Evolutionary conservation across 1,284 basidiomycete genomes (phyloP).

Genomic region (Vanrija sp.): DNA sequence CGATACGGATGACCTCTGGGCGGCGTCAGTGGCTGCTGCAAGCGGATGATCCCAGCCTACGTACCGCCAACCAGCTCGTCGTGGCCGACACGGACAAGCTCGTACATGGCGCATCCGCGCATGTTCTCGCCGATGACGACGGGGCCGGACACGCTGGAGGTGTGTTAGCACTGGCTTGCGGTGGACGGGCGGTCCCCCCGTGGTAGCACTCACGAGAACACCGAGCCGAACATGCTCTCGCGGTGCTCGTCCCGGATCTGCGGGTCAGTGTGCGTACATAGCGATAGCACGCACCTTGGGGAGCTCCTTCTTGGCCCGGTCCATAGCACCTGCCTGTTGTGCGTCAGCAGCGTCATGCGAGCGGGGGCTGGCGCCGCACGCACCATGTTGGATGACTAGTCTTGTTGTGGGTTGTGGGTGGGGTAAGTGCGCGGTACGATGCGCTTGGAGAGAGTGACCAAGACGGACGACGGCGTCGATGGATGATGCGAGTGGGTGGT

Average conservation of each 20-base stretch:
- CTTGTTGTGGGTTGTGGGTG: too few species aligned
- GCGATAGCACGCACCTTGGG: conserved; percentile 54
- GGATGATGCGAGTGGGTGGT: too few species aligned
- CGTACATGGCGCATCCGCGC: conserved; percentile 94
- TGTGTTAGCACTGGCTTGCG: background rate
- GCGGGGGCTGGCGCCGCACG: background rate
- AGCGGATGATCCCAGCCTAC: too few species aligned
- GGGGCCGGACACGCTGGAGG: conserved; percentile 79
- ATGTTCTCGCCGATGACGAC: conserved; percentile 97
- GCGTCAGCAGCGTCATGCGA: background rate
- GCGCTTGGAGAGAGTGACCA: too few species aligned
- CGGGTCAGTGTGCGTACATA: background rate
- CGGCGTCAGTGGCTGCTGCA: background rate
- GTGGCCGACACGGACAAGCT: conserved; percentile 89
- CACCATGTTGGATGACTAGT: too few species aligned
- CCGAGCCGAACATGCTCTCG: conserved; percentile 83
- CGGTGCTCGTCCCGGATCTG: conserved; percentile 79
- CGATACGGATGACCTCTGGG: conserved; percentile 93
- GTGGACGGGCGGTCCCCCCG: too few species aligned
- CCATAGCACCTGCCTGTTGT: conserved; percentile 74
- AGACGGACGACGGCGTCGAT: too few species aligned
- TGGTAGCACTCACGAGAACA: conserved; percentile 55
- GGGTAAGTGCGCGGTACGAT: too few species aligned
- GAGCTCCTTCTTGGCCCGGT: conserved; percentile 81
- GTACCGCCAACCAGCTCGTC: conserved; percentile 92